Evolutionary conservation across 208 protist genomes (phyloP), one percentile per base, ranked within the genome.

Genomic region (Acanthamoeba triangularis): DNA sequence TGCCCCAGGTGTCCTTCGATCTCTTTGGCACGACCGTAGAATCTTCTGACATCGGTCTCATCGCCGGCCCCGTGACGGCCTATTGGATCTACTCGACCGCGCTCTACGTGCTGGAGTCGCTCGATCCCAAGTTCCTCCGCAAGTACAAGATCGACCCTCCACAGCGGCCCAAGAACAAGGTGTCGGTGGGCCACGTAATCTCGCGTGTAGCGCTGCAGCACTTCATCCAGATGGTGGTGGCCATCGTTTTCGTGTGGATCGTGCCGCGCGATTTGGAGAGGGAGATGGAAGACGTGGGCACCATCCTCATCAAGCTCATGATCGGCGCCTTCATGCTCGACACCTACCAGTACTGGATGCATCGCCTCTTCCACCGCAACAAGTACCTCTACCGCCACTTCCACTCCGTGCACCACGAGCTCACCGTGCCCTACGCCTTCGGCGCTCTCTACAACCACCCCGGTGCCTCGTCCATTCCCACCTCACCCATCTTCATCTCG

Each of bases 371-470:
- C 56, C 90, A 94, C 59, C 49, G 49, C 69, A 94, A 94, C 90
- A 94, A 94, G 76, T 94, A 37, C 25, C 76, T 94, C 49, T 94
- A 94, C 90, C 69, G 90, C 69, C 30, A 94, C 90, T 84, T 94
- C 56, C 90, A 94, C 90, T 63, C 90, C 18, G 69, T 74, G 59
- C 90, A 94, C 56, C 90, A 94, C 61, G 41, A 72, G 54, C 49
- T 94, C 28, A 84, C 69, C 76, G 90, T 76, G 25, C 90, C 90
- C 56, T 94, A 94, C 59, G 90, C 90, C 59, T 94, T 76, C 25
- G 90, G 59, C 30, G 90, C 90, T 11, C 90, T 94, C 33, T 94
- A 94, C 56, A 94, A 94, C 90, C 69, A 94, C 54, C 90, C 90
- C 28, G 33, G 63, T 72, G 37, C 23, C 56, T 18, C 1, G n/a